These are phyloP conservation scores for Ogataea sp. DNA, from an alignment of 805 yeast genomes.

Conservation along the genomic window DNA sequence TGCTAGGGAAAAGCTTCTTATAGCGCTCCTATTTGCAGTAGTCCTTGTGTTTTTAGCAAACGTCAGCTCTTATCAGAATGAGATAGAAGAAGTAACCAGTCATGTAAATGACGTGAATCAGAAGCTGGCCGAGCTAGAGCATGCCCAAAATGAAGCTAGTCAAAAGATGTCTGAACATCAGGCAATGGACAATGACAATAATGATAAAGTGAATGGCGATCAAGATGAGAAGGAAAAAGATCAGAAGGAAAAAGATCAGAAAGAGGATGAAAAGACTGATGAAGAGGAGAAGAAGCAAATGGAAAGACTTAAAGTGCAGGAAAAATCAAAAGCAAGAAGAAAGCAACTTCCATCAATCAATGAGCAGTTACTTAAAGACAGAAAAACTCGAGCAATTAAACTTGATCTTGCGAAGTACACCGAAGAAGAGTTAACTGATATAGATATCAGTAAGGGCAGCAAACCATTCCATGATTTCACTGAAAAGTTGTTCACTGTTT, in stretches of 20 bases:
- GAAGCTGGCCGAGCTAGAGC: too few species aligned
- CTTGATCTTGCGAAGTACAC: neutral
- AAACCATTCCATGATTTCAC: slow-evolving; percentile 7
- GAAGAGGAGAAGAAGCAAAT: neutral
- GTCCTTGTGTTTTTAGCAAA: too few species aligned
- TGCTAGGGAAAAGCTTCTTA: too few species aligned
- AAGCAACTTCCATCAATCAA: neutral
- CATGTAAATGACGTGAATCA: too few species aligned
- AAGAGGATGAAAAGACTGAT: neutral
- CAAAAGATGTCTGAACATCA: neutral
- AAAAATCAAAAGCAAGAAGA: neutral
- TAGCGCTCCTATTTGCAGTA: too few species aligned
- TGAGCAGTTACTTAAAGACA: neutral
- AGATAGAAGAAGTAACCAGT: too few species aligned
- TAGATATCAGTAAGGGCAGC: slow-evolving; percentile 5
- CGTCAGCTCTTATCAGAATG: too few species aligned
- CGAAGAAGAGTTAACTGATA: neutral
- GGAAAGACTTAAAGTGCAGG: neutral
- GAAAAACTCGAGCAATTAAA: neutral
- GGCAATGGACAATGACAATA: too few species aligned
- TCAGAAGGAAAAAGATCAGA: neutral
- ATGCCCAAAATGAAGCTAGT: too few species aligned
- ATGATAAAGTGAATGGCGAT: too few species aligned
- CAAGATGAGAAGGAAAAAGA: neutral
- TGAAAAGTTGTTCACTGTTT: slow-evolving; percentile 3